phyloP scores from a whole-genome alignment of 1,139 yeast species.

The Hansenula sp. region DNA sequence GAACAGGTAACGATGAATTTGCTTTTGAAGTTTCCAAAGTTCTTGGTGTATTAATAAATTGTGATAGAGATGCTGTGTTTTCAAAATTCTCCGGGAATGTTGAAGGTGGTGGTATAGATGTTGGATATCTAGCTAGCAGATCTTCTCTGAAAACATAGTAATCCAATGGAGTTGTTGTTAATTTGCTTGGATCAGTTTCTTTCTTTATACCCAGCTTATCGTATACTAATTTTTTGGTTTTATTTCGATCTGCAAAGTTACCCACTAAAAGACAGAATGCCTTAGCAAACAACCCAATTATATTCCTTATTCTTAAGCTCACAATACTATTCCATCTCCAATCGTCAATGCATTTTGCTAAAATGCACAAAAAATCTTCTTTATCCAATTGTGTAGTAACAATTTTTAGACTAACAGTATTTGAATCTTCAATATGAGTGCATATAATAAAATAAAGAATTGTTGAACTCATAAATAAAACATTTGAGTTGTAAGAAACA shows the following conservation, averaged over 20 bases:
- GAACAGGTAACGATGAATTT: constrained; percentile 54
- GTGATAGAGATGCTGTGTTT: constrained; percentile 50
- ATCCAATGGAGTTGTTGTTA: constrained; percentile 71
- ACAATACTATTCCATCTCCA: constrained; percentile 57
- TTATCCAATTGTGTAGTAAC: constrained; percentile 25
- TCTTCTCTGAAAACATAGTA: constrained; percentile 78
- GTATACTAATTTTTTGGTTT: constrained; percentile 48
- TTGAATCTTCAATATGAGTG: constrained; percentile 22
- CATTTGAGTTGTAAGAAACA: constrained; percentile 17
- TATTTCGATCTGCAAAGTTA: constrained; percentile 34
- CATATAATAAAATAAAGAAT: constrained; percentile 44
- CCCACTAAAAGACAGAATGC: constrained; percentile 66
- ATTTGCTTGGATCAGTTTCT: constrained; percentile 23
- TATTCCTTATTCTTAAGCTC: constrained; percentile 45
- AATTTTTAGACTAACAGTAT: too few species aligned
- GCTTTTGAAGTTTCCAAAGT: constrained; percentile 51
- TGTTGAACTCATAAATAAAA: constrained; percentile 43
- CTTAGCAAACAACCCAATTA: constrained; percentile 55
- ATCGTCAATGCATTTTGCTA: constrained; percentile 52
- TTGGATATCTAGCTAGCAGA: constrained; percentile 68
- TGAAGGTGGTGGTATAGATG: constrained; percentile 48
- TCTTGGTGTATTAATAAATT: constrained; percentile 56
- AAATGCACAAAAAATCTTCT: constrained; percentile 35
- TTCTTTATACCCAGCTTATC: constrained; percentile 38
- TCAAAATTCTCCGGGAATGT: constrained; percentile 42